Evolutionary conservation across 305 asterid species (phyloP), one percentile per base, ranked within the genome.

Genomic region (Solanum aculeatissimum): DNA sequence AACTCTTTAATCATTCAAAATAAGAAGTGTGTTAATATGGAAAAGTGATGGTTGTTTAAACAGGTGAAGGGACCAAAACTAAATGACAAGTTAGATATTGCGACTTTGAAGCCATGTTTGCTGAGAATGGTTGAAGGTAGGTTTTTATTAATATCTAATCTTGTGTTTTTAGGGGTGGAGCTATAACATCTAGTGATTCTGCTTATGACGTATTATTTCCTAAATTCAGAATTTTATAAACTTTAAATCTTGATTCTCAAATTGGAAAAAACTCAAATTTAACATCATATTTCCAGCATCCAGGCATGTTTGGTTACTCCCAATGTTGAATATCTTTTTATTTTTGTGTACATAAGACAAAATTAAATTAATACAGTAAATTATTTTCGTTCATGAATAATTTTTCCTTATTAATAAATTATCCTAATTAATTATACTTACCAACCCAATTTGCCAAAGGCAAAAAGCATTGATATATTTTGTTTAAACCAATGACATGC

Each of bases 41-140:
- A 32, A 18, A 53, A 78, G n/a, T 78, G 3, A 29, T 6, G 49
- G 49, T 78, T 6, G 49, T 27, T 35, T 53, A 78, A 83, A 85
- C 95, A 97, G 99, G 99, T 91, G 25, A 93, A 89, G 82, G 99
- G 99, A 57, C 93, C 84, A 72, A 92, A 89, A 54, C 84, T 97
- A 92, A 91, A 81, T 89, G 97, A 97, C 86, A 95, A 91, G 89
- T 58, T 91, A 79, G 99, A 95, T 86, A 93, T 94, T 66, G 94
- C 90, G 83, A 87, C 89, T 54, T 93, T 97, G 77, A 97, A 93
- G 90, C 99, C 99, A 55, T 94, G 98, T 86, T 81, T 91, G 90
- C 91, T 97, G 85, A 94, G 85, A 87, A 94, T 97, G 92, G 97
- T 93, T 89, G 98, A 94, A 93, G 99, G 99, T 97, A 89, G 96